phyloP scores from a whole-genome alignment of 345 rosid genomes.

The Mangifera indica region DNA sequence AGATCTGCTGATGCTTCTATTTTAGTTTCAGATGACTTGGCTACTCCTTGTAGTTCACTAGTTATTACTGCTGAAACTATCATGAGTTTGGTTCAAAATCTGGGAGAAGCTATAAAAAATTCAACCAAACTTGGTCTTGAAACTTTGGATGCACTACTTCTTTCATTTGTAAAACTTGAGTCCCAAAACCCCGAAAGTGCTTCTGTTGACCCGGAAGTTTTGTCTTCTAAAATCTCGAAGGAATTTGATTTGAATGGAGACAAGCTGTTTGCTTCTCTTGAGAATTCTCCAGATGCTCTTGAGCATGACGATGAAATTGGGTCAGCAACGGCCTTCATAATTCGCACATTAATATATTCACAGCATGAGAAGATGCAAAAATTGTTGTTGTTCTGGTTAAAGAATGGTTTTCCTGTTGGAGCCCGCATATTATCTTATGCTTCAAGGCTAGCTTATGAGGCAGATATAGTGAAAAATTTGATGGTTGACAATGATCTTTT shows the following conservation, averaged over 20 bases:
- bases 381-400: slow-evolving; percentile 45
- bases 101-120: slow-evolving; percentile 28
- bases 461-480: slow-evolving; percentile 24
- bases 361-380: slow-evolving; percentile 32
- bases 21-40: slow-evolving; percentile 18
- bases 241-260: slow-evolving; percentile 35
- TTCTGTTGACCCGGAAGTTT: slow-evolving; percentile 26
- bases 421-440: slow-evolving; percentile 43
- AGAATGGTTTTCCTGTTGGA: slow-evolving; percentile 41
- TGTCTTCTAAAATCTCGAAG: slow-evolving; percentile 32
- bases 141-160: slow-evolving; percentile 40
- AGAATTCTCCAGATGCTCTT: slow-evolving; percentile 14
- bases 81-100: slow-evolving; percentile 30
- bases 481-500: slow-evolving; percentile 11
- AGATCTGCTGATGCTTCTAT: slow-evolving; percentile 18
- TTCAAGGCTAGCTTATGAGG: slow-evolving; percentile 47
- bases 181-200: slow-evolving; percentile 11
- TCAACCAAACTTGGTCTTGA: slow-evolving; percentile 29
- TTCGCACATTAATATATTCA: slow-evolving; percentile 36
- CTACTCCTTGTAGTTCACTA: slow-evolving; percentile 15
- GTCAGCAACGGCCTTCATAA: slow-evolving; percentile 40
- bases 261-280: slow-evolving; percentile 39
- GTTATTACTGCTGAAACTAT: slow-evolving; percentile 16
- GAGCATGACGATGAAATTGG: slow-evolving; percentile 29
- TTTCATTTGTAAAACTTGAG: slow-evolving; percentile 27